phyloP scores from a whole-genome alignment of 495 filamentous ascomycete genomes.

The Hypomontagnella monticulosa region DNA sequence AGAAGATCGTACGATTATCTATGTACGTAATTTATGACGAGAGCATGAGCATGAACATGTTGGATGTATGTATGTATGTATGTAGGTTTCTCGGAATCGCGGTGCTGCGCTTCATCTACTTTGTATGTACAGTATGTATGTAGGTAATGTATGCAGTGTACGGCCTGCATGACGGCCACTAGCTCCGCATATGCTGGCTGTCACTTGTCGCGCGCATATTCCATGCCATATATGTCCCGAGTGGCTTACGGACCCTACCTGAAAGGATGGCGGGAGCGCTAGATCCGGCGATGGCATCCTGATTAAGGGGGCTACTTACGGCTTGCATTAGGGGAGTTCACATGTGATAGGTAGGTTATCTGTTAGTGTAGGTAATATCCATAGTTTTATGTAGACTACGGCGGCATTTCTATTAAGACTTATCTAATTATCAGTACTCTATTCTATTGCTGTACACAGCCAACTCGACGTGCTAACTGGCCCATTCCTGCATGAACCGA shows the following conservation, averaged over 20 bases:
- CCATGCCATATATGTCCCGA: background rate
- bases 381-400: no score
- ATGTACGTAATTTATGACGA: conserved; percentile 18
- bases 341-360: background rate
- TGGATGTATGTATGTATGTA: background rate
- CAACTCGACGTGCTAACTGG: no score
- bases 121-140: no score
- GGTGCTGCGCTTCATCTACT: conserved; percentile 8
- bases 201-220: conserved; percentile 10
- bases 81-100: no score
- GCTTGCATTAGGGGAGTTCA: no score
- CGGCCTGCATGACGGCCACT: conserved; percentile 10
- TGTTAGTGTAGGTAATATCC: no score
- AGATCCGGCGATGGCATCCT: background rate
- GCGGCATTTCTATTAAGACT: no score
- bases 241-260: background rate
- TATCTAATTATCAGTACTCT: no score
- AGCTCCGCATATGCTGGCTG: conserved; percentile 4
- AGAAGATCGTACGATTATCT: background rate
- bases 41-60: background rate
- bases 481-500: no score
- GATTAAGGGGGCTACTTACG: background rate
- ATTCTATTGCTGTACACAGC: no score
- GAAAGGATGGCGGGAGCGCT: conserved; percentile 1
- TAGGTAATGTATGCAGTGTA: no score